Percentiles rank a stretch among this genome's conserved stretches.
Conservation (phyloP, 441 rosid species). For the Geranium incanum region DNA sequence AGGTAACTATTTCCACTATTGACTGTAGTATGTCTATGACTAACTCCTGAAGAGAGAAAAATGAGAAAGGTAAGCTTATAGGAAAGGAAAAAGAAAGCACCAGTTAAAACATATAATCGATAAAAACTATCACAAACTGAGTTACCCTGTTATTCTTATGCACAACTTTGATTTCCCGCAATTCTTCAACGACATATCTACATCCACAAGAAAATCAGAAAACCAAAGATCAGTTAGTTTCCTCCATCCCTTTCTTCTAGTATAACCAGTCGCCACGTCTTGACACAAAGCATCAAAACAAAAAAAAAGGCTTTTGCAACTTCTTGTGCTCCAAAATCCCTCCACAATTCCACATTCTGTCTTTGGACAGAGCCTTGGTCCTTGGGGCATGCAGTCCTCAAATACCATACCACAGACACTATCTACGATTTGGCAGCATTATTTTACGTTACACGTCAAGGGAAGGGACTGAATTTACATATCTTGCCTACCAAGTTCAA, state of each 20-base stretch:
- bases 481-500: not conserved
- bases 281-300: not conserved
- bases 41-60: constrained; percentile 35
- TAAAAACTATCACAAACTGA: not conserved
- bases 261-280: not conserved
- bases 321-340: not conserved
- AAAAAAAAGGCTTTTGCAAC: not conserved
- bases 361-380: not conserved
- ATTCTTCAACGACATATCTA: constrained; percentile 43
- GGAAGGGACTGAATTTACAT: not conserved
- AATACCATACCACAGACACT: not conserved
- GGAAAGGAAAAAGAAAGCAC: constrained; percentile 4
- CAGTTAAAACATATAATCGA: not conserved
- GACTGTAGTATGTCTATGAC: constrained; percentile 57
- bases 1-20: constrained; percentile 62
- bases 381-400: not conserved
- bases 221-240: not conserved
- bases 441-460: not conserved
- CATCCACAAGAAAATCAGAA: constrained; percentile 12
- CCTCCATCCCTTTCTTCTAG: not conserved
- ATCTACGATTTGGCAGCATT: not conserved
- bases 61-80: constrained; percentile 12
- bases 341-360: not conserved
- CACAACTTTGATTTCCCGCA: constrained; percentile 47
- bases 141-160: constrained; percentile 44